These are phyloP conservation scores for Ambrosia trifida DNA, from an alignment of 129 eudicot species.

Conservation along the genomic window DNA sequence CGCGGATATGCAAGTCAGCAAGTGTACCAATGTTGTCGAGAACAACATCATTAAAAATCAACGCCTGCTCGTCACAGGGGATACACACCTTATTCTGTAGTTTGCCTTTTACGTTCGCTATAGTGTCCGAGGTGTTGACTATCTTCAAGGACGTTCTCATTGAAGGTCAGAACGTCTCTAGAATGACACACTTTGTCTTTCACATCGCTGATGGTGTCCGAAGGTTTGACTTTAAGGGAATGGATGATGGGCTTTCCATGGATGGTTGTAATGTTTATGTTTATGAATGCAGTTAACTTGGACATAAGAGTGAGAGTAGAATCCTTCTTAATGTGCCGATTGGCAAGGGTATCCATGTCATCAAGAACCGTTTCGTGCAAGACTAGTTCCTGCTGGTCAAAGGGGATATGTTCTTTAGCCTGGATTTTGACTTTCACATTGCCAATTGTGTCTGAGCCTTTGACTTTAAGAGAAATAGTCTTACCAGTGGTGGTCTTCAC, in stretches of 20 bases:
- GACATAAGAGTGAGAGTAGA: neutral
- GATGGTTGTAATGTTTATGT: neutral
- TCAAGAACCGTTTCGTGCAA: neutral
- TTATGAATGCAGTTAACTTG: neutral
- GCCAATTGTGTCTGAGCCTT: slow-evolving; percentile 4
- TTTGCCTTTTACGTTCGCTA: neutral
- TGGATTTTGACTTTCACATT: neutral
- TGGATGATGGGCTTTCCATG: neutral
- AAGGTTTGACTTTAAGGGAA: neutral
- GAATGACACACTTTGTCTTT: neutral
- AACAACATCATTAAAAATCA: neutral
- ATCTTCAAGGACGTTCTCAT: neutral
- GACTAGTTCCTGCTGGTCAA: slow-evolving; percentile 13
- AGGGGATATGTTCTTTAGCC: neutral
- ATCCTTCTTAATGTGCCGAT: neutral
- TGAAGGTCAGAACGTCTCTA: neutral
- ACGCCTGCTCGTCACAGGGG: neutral
- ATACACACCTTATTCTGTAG: neutral
- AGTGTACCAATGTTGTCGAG: neutral
- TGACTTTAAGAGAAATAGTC: neutral
- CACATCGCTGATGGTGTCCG: neutral
- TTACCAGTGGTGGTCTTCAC: neutral
- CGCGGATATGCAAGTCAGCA: neutral
- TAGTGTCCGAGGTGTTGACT: neutral
- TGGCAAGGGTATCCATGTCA: neutral